Conservation (phyloP, 805 yeast species). For the Starmerella vaccinii region DNA sequence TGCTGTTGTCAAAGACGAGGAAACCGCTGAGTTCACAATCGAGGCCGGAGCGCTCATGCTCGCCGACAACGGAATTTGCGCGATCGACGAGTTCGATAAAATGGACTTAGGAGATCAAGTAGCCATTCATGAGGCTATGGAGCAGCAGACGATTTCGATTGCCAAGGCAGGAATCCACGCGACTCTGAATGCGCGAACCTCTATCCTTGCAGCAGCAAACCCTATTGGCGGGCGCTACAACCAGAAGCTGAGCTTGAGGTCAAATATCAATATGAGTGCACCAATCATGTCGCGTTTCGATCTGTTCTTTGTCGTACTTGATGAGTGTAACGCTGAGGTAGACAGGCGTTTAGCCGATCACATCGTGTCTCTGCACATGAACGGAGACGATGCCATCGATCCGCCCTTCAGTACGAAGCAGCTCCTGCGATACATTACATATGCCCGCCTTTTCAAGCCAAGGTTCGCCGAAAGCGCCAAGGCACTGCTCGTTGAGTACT, state of each 20-base stretch:
- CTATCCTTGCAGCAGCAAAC: constrained; percentile 96
- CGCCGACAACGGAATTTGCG: constrained; percentile 97
- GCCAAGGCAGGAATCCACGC: constrained; percentile 99
- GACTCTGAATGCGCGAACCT: constrained; percentile 90
- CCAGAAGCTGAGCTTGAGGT: constrained; percentile 68
- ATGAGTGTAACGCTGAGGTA: constrained; percentile 83
- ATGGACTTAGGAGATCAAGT: constrained; percentile 95
- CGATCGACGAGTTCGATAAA: constrained; percentile 96
- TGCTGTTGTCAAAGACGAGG: constrained; percentile 94
- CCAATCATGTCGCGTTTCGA: constrained; percentile 99
- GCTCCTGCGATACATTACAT: constrained; percentile 74
- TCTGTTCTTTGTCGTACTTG: constrained; percentile 84
- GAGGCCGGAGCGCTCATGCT: constrained; percentile 98
- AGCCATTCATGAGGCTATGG: constrained; percentile 99
- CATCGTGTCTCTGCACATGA: constrained; percentile 86
- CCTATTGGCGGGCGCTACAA: constrained; percentile 97
- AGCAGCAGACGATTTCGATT: constrained; percentile 95
- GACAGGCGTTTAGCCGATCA: constrained; percentile 87
- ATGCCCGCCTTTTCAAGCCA: constrained; percentile 90
- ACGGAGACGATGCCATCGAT: constrained; percentile 75
- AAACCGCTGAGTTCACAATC: constrained; percentile 90
- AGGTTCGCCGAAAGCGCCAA: constrained; percentile 73
- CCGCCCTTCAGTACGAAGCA: constrained; percentile 88
- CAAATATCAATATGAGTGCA: constrained; percentile 90
- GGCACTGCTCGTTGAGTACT: constrained; percentile 60